Evolutionary conservation across 164 flowering plant genomes (phyloP).

Genomic region (Vitis amurensis): DNA sequence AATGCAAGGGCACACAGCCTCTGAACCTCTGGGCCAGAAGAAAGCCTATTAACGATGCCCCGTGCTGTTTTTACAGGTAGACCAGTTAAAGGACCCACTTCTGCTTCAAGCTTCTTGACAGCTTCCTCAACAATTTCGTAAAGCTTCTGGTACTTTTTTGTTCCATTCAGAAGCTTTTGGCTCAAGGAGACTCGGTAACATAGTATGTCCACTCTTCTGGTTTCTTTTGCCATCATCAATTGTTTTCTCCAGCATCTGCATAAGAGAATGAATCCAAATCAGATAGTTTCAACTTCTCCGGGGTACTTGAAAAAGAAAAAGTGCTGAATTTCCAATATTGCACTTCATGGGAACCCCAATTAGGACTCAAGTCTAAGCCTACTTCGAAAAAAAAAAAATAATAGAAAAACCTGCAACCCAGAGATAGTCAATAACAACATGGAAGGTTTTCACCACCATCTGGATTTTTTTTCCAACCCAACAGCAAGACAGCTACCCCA

Average conservation of each 20-base stretch:
- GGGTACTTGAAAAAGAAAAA: not conserved
- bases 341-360: too few species aligned
- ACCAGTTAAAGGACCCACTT: conserved; percentile 83
- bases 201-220: conserved; percentile 84
- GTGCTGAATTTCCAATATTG: not conserved
- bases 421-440: too few species aligned
- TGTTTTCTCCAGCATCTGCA: conserved; percentile 91
- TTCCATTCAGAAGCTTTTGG: conserved; percentile 70
- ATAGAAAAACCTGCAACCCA: too few species aligned
- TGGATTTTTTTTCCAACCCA: too few species aligned
- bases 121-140: conserved; percentile 65
- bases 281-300: not conserved
- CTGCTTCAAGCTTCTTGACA: conserved; percentile 73
- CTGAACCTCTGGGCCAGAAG: conserved; percentile 85
- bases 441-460: too few species aligned
- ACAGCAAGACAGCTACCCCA: too few species aligned
- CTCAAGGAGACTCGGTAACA: conserved; percentile 78
- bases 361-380: too few species aligned
- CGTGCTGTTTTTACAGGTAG: conserved; percentile 70
- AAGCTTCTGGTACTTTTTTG: conserved; percentile 50
- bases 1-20: conserved; percentile 72
- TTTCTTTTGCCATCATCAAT: conserved; percentile 70
- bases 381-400: too few species aligned
- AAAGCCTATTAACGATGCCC: conserved; percentile 92
- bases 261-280: not conserved